Evolutionary conservation across 331 rosid species (phyloP).

Genomic region (Prunus yedoensis): DNA sequence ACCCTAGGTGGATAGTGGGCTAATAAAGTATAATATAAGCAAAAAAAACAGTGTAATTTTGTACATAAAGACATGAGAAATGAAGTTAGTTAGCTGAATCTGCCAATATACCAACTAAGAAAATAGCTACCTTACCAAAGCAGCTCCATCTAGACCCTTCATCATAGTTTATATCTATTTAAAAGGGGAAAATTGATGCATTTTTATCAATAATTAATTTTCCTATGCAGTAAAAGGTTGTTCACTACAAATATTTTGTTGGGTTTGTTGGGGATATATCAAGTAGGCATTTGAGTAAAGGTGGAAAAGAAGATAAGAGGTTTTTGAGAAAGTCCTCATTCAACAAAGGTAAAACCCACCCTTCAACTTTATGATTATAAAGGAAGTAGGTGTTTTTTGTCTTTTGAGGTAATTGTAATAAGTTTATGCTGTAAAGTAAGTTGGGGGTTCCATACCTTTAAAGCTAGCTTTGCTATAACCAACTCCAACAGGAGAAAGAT

Average conservation of each 20-base stretch:
- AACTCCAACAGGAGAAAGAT: slow-evolving; percentile 47
- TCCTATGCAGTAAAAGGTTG: too few species aligned
- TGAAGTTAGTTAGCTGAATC: slow-evolving; percentile 51
- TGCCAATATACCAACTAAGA: slow-evolving; percentile 69
- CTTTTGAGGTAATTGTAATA: slow-evolving; percentile 29
- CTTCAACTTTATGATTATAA: slow-evolving; percentile 23
- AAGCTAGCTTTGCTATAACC: slow-evolving; percentile 62
- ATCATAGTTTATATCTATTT: slow-evolving; percentile 28
- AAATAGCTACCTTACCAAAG: slow-evolving; percentile 59
- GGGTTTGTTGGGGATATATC: slow-evolving; percentile 23
- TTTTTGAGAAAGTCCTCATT: slow-evolving; percentile 24
- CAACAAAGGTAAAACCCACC: slow-evolving; percentile 28
- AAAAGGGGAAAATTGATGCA: slow-evolving; percentile 10
- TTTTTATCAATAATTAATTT: too few species aligned
- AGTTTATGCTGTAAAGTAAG: slow-evolving; percentile 37
- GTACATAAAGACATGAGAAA: slow-evolving; percentile 28
- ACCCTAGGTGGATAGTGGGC: not conserved
- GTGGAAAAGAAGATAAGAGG: slow-evolving; percentile 23
- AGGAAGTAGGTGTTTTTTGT: slow-evolving; percentile 33
- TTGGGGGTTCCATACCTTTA: slow-evolving; percentile 36
- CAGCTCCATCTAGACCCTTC: slow-evolving; percentile 26
- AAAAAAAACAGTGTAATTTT: slow-evolving; percentile 1
- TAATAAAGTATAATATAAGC: not conserved
- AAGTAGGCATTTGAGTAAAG: slow-evolving; percentile 52
- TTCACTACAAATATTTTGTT: too few species aligned